Base-by-base conservation (phyloP, 306 rosid genomes). In the Vicia faba region DNA sequence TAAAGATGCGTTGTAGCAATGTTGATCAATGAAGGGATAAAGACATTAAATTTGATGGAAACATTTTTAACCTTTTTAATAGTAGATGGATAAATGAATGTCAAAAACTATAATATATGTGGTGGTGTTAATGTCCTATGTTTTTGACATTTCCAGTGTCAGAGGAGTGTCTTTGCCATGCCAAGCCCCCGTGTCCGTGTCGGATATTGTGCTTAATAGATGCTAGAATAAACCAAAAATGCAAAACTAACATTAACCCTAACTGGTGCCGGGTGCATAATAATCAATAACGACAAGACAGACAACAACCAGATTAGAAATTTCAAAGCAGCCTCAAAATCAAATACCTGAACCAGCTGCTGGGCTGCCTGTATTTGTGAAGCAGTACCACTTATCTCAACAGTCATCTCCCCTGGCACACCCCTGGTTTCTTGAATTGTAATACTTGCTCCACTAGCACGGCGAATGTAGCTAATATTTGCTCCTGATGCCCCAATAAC, bases 351-450 rank as follows among this genome's bases (percentile, higher is more conserved):
- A 43, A 84, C 83, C 43, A 84, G 77, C 61, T 84, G 88, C 61
- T 84, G 84, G 41, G 88, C 85, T 7, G 88, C 71, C 63, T 84
- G 85, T 68, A 81, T 81, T 75, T 84, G 84, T 45, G 88, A 78
- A 60, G 84, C 80, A 55, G 82, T 72, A 55, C 88, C 88, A 65
- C 75, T 81, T 48, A 84, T 84, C 75, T 84, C 88, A 55, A 81
- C 85, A 66, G 88, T 84, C 88, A 81, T 84, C 76, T 84, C 85
- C 64, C 83, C 88, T 11, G 88, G 88, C 51, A 78, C 78, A 72
- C 88, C 88, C 70, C 83, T 81, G 18, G 88, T 84, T 71, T 84
- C 88, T 76, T 84, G 88, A 78, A 84, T 78, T 78, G 88, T 82
- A 55, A 84, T 75, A 66, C 80, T 84, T 46, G 88, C 85, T 19